Evolutionary conservation across 768 basidiomycete species (phyloP).

Genomic region (Holtermannia corniformis): DNA sequence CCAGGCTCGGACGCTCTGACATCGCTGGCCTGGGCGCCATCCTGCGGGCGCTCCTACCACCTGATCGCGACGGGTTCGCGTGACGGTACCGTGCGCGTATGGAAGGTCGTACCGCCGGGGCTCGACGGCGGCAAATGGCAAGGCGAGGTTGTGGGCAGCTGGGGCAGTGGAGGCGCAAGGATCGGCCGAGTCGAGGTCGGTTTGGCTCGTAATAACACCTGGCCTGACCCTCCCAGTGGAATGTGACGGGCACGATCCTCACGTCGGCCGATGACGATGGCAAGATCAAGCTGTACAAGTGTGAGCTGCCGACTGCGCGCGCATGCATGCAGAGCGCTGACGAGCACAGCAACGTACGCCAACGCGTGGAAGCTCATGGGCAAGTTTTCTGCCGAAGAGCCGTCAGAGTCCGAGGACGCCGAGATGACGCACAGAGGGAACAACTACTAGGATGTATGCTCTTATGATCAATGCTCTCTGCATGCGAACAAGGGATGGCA

Average conservation of each 20-base stretch:
- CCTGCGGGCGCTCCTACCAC: constrained; percentile 87
- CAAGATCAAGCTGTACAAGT: constrained; percentile 54
- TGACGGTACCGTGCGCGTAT: constrained; percentile 82
- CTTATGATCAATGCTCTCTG: no score
- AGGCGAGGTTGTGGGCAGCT: constrained; percentile 68
- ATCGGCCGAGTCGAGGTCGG: constrained; percentile 89
- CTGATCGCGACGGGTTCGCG: constrained; percentile 82
- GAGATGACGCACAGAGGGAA: neutral
- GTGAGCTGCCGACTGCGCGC: constrained; percentile 42
- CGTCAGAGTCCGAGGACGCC: constrained; percentile 7
- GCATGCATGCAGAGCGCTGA: neutral
- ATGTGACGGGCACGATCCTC: constrained; percentile 44
- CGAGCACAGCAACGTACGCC: constrained; percentile 35
- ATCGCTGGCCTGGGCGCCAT: constrained; percentile 85
- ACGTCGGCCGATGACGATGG: constrained; percentile 57
- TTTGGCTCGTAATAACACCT: constrained; percentile 53
- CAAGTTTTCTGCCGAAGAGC: constrained; percentile 38
- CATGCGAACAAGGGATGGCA: no score
- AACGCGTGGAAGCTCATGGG: constrained; percentile 37
- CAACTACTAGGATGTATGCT: neutral
- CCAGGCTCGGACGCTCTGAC: constrained; percentile 65
- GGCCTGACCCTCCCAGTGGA: constrained; percentile 51
- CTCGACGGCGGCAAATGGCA: constrained; percentile 51
- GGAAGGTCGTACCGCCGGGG: constrained; percentile 62
- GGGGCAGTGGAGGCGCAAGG: constrained; percentile 48